These are phyloP conservation scores for Clarireedia sp. DNA, from an alignment of 2,329 filamentous ascomycete genomes.

Conservation along the genomic window DNA sequence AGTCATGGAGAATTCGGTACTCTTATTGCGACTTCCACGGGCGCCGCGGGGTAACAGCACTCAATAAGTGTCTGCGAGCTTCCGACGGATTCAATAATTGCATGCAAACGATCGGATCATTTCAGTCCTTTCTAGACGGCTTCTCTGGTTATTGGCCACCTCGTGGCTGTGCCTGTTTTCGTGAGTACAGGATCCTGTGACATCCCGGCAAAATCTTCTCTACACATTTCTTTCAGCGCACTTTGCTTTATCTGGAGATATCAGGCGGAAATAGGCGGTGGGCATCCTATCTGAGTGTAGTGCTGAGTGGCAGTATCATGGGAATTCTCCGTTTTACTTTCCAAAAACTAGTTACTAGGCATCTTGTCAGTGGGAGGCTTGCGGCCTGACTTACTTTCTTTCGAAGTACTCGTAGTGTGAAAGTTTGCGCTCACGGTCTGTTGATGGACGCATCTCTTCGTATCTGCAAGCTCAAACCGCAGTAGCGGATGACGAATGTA, in stretches of 20 bases:
- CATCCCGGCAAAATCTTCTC: no score
- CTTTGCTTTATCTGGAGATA: no score
- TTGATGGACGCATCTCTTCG: background rate
- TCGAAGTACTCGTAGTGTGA: background rate
- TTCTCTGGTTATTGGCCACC: background rate
- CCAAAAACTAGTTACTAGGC: background rate
- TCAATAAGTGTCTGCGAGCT: no score
- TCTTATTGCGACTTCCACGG: no score
- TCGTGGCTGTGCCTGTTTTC: background rate
- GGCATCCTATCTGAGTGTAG: background rate
- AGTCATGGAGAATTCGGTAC: no score
- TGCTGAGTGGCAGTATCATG: background rate
- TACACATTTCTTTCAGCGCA: background rate
- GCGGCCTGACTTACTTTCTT: background rate
- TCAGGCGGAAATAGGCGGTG: background rate
- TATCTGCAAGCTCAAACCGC: background rate
- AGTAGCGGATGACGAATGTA: background rate
- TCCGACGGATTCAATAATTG: no score
- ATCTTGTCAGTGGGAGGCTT: background rate
- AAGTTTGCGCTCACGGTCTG: background rate
- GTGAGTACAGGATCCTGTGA: background rate
- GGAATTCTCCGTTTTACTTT: no score
- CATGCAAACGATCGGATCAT: no score
- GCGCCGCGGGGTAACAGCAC: no score
- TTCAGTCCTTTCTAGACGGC: no score